Conservation (phyloP, 1,284 basidiomycete species). For the Violaceomyces palustris region DNA sequence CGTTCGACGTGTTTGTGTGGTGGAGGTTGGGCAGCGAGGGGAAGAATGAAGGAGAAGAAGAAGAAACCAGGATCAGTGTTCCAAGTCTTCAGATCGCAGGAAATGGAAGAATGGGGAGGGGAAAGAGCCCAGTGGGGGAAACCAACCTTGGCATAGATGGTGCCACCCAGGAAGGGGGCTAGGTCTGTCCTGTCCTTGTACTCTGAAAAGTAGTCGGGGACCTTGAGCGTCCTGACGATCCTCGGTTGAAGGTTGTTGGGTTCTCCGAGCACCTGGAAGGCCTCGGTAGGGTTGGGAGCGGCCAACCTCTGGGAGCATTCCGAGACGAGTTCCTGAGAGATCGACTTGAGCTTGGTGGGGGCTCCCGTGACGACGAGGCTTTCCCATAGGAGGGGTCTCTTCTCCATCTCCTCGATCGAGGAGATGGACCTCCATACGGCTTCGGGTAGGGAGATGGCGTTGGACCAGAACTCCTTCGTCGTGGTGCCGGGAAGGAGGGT, state of each 20-base stretch:
- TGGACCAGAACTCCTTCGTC: conserved; percentile 5
- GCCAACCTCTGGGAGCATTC: conserved; percentile 26
- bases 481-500: conserved; percentile 6
- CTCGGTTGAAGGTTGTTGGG: conserved; percentile 41
- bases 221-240: conserved; percentile 39
- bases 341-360: conserved; percentile 30
- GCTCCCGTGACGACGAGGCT: conserved; percentile 45
- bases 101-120: not conserved
- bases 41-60: too few relatives aligned
- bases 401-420: conserved; percentile 31
- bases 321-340: conserved; percentile 30
- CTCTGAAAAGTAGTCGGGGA: conserved; percentile 50
- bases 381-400: conserved; percentile 45
- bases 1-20: not conserved
- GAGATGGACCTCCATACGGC: conserved; percentile 27
- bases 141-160: conserved; percentile 45
- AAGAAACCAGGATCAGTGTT: too few relatives aligned
- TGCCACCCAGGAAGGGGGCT: conserved; percentile 47
- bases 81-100: not conserved
- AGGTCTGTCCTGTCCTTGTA: conserved; percentile 51
- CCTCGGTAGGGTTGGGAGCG: conserved; percentile 29
- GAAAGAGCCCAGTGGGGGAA: not conserved
- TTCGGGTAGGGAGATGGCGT: conserved; percentile 22
- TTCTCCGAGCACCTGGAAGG: conserved; percentile 37
- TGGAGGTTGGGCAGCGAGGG: not conserved